Conservation (phyloP, 164 flowering plant species). For the Liquidambar formosana region DNA sequence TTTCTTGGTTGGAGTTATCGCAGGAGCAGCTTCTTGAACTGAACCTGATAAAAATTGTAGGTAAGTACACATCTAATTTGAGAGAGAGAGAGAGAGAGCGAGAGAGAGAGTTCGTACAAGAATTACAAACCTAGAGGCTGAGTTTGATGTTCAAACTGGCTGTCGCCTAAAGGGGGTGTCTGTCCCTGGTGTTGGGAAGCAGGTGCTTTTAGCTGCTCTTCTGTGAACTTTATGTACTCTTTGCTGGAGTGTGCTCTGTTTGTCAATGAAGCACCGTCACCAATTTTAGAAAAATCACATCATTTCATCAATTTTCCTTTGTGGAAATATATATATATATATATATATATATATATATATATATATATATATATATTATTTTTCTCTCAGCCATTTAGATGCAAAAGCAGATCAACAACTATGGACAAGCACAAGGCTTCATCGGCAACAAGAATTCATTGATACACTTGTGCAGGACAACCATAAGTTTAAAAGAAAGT, state of each 20-base stretch:
- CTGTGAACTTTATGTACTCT: conserved; percentile 54
- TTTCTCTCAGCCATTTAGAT: no score
- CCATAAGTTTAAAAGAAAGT: no score
- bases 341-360: no score
- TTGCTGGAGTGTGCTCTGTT: conserved; percentile 44
- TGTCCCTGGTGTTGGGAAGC: conserved; percentile 41
- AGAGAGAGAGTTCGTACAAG: not conserved
- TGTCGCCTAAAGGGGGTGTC: conserved; percentile 23
- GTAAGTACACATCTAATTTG: not conserved
- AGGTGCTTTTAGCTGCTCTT: conserved; percentile 60
- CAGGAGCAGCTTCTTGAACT: conserved; percentile 29
- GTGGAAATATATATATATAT: no score
- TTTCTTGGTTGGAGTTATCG: conserved; percentile 26
- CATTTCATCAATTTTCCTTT: no score
- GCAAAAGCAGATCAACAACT: no score
- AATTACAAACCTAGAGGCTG: conserved; percentile 39
- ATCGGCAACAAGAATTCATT: no score
- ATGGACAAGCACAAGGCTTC: no score
- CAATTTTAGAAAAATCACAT: conserved; percentile 6
- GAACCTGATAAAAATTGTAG: conserved; percentile 15
- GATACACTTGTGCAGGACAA: no score
- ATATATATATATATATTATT: no score
- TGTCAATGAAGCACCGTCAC: conserved; percentile 43
- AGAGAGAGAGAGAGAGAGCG: conserved; percentile 4
- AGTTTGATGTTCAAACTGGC: conserved; percentile 25